Conservation (phyloP, 2,329 filamentous ascomycete species). For the Penicillium capsulatum region DNA sequence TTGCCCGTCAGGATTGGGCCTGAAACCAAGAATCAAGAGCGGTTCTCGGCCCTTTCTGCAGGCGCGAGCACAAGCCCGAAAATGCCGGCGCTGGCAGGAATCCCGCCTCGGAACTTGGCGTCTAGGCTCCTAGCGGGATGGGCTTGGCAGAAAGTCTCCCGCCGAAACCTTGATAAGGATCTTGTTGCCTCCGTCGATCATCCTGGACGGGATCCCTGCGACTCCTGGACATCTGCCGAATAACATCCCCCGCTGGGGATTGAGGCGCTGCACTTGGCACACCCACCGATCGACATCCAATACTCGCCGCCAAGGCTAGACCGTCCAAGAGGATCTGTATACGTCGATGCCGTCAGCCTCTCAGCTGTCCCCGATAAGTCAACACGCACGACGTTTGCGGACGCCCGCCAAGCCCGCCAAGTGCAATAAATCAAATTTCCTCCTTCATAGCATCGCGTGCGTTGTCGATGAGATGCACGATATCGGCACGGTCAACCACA, state of each 20-base stretch:
- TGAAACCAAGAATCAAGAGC: background rate
- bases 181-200: constrained; percentile 7
- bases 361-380: constrained; percentile 5
- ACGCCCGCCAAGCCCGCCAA: constrained; percentile 11
- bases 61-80: background rate
- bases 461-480: background rate
- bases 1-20: background rate
- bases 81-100: background rate
- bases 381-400: constrained; percentile 4
- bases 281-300: constrained; percentile 4
- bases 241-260: background rate
- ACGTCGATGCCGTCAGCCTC: constrained; percentile 4
- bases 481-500: background rate
- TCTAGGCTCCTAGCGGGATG: constrained; percentile 2
- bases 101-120: background rate
- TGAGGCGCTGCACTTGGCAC: constrained; percentile 12
- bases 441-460: constrained; percentile 2
- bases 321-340: background rate
- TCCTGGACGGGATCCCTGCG: constrained; percentile 1
- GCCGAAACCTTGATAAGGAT: constrained; percentile 5
- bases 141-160: constrained; percentile 7
- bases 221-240: constrained; percentile 1
- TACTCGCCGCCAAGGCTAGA: background rate
- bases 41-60: background rate
- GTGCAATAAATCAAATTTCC: constrained; percentile 4